Base-by-base conservation (phyloP, 1,284 basidiomycete species). In the Leccinum pachyderme region DNA sequence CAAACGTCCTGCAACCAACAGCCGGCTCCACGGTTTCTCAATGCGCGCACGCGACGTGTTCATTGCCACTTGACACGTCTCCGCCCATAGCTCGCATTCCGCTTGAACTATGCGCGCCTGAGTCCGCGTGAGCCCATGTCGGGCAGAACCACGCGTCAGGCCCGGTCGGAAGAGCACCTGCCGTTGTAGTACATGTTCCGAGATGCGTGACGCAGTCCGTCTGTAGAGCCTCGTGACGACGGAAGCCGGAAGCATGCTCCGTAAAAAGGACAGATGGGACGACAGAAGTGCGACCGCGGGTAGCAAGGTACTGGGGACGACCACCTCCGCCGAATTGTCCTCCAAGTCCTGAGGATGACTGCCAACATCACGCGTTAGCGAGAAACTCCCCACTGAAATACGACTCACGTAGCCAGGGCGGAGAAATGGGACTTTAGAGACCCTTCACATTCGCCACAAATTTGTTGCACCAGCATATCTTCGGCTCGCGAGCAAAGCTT, bases 381-480 rank as follows among this genome's bases (percentile, higher is more conserved):
- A 27, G 28, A 37, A 31, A 2, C 41, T 3, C 2, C 31, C 37
- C 24, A 39, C 4, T 13, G 28, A 39, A 18, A n/a, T 13, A n/a
- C 24, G 27, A 71, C 75, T 59, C 56, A 79, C 74, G 66, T 72
- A 43, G 69, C 68, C 49, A 73, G 70, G 64, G 79, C 72, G 9
- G 75, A 73, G 50, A 91, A 79, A 72, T 96, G 91, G 2, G 79
- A 71, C 65, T 86, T 91, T 31, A 95, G 75, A 35, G 82, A 81
- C 13, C 72, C 71, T 70, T 95, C 88, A 33, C 95, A 84, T 67
- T 96, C 93, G 2, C 81, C 80, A 50, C 82, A 87, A 18, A 93
- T 78, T 64, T 91, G 89, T 56, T 87, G 84, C 13, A 93, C 81
- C 31, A 93, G 81, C 81, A 96, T 89, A 53, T 91, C 89, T 66